Conservation (phyloP, 257 asterid genomes). For the Fraxinus excelsior region DNA sequence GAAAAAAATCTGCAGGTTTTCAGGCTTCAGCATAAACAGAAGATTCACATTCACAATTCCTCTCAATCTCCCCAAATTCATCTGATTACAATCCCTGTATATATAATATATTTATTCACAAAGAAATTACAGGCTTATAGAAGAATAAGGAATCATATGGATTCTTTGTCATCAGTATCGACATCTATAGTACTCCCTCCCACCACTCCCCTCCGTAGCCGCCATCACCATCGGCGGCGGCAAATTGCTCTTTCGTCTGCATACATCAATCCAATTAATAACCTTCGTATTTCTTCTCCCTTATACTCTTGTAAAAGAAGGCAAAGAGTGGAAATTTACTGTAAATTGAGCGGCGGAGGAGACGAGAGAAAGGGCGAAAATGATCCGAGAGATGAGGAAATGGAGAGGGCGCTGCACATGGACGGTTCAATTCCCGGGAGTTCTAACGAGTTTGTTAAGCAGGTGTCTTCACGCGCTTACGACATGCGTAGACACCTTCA, state of each 20-base stretch:
- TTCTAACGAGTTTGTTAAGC: conserved; percentile 75
- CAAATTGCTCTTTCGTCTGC: conserved; percentile 31
- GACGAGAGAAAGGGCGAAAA: conserved; percentile 43
- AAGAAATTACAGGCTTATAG: neutral
- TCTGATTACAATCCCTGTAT: neutral
- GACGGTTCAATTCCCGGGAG: conserved; percentile 84
- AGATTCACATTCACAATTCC: neutral
- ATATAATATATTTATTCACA: neutral
- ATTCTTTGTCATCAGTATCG: conserved; percentile 63
- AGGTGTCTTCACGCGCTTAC: conserved; percentile 90
- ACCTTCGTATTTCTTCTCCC: conserved; percentile 23
- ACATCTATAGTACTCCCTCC: conserved; percentile 59
- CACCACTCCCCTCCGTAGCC: neutral
- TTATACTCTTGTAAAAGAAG: conserved; percentile 20
- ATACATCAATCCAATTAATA: conserved; percentile 16
- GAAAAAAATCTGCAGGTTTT: neutral
- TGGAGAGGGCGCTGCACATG: conserved; percentile 85
- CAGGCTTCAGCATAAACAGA: neutral
- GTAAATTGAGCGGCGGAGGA: conserved; percentile 31
- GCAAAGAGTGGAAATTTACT: conserved; percentile 27
- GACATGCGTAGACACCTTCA: conserved; percentile 91
- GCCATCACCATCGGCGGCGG: conserved; percentile 48
- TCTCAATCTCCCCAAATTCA: neutral
- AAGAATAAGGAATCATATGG: conserved; percentile 42
- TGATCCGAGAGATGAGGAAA: conserved; percentile 64